Evolutionary conservation across 805 yeast genomes (phyloP), one percentile per base, ranked within the genome.

Genomic region (Saturnispora diversa): DNA sequence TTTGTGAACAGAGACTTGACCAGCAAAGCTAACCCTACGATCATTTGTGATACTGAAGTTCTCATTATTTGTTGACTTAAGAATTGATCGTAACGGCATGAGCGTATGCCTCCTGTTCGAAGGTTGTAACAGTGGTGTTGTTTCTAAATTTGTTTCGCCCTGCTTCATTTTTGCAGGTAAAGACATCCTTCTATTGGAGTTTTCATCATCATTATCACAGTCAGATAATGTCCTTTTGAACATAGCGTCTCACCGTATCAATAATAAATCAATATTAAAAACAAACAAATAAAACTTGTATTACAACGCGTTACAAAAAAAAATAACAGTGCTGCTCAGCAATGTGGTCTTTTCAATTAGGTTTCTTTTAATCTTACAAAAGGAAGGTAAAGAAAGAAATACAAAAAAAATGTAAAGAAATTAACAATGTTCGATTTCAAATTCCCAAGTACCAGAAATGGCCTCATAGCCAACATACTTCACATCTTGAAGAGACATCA

Each of bases 391-490:
- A 6, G 17, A 16, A 13, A n/a, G 19, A 7, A 9, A 29, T 21
- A 19, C 16, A 33, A 21, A 23, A 13, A 22, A 33, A 8, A 22
- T 33, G 15, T 7, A 12, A 27, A 7, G 10, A 35, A 15, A 9
- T 44, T 45, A 60, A 15, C 66, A 58, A 29, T 64, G 63, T 27
- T 70, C 70, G 26, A 73, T 73, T 9, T 66, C 62, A 51, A 83
- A 84, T 1, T 72, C 66, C 84, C 87, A 82, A 35, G 75, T 68
- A 30, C 92, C 92, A 2, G 84, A 70, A 28, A 68, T 70, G 0
- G 90, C 76, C 49, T 87, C 92, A 65, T 85, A 92, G 37, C 80
- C 72, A 21, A 75, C 72, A 62, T 88, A 90, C 45, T 72, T 69
- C 39, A 81, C 69, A 24, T 68, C 77, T 21, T 74, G 71, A 42